These are phyloP conservation scores for Calonectria crousiana DNA, from an alignment of 2,329 filamentous ascomycete genomes.

Conservation along the genomic window DNA sequence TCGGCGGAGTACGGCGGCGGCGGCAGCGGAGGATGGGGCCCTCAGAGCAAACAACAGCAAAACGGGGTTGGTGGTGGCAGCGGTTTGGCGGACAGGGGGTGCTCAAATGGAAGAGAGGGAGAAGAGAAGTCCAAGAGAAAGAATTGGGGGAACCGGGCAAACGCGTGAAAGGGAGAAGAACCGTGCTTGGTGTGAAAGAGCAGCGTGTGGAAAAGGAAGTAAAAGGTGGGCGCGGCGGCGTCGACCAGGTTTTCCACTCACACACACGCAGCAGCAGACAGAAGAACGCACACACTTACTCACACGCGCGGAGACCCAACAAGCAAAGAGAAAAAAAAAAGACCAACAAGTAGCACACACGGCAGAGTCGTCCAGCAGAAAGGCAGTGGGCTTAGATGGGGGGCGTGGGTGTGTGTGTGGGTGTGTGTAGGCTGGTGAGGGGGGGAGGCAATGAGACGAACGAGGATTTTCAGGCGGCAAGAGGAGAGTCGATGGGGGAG, in stretches of 20 bases:
- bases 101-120: not conserved
- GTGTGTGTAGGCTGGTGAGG: not conserved
- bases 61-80: not conserved
- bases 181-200: constrained; percentile 8
- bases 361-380: not conserved
- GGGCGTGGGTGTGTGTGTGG: not conserved
- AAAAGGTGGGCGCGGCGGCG: constrained; percentile 24
- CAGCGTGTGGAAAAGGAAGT: constrained; percentile 9
- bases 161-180: constrained; percentile 5
- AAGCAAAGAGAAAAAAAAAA: not conserved
- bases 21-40: constrained; percentile 1
- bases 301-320: not conserved
- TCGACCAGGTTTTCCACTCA: constrained; percentile 25
- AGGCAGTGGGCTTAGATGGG: not conserved
- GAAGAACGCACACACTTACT: constrained; percentile 3
- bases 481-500: not conserved
- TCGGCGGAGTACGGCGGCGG: constrained; percentile 13
- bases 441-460: not conserved
- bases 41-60: not conserved
- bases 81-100: not conserved
- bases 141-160: constrained; percentile 1
- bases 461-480: constrained; percentile 9
- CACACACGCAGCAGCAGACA: not conserved
- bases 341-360: not conserved
- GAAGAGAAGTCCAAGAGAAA: not conserved